Evolutionary conservation across 2,329 filamentous ascomycete species (phyloP), one percentile per base, ranked within the genome.

Genomic region (Simplicillium sp.): DNA sequence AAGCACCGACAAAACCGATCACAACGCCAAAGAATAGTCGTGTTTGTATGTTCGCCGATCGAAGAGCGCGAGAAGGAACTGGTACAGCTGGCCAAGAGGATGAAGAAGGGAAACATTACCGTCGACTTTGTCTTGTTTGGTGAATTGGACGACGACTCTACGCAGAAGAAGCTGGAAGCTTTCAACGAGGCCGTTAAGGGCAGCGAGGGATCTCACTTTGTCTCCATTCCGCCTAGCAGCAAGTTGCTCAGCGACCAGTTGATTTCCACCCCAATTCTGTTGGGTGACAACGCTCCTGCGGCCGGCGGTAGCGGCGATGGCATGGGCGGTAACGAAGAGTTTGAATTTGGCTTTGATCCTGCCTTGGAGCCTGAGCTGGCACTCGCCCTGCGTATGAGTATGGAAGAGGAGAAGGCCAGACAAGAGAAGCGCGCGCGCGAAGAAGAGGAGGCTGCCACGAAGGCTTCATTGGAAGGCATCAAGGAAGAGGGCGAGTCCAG

Each of bases 1-100:
- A 97, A 97, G 70, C 92, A 98, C 68, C 83, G 92, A 55, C 89
- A 95, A 68, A 97, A 98, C 70, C 95, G 95, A 66, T 87, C 87
- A 37, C 92, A 97, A 67, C 81, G 87, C 53, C 89, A 95, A 73
- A 85, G 92, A 51, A 94, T 98, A 72, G 84, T 98, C 65, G 88
- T 94, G 46, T 96, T 98, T 64, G 84, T 89, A 48, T 98, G 92
- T 75, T 95, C 88, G 34, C 85, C 89, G 20, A 82, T 97, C 56
- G 75, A 81, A 46, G 92, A 98, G 58, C 83, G 87, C 48, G 85
- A 96, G 63, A 92, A 92, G 68, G 80, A 84, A 40, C 78, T 98
- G 38, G 77, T 89, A 47, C 86, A 87, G 58, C 75, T 98, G 25
- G 89, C 92, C 35, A 94, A 92, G 71, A 94, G 92, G 70, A 94